phyloP scores from a whole-genome alignment of 1,284 basidiomycete species.

The Tilletia horrida region DNA sequence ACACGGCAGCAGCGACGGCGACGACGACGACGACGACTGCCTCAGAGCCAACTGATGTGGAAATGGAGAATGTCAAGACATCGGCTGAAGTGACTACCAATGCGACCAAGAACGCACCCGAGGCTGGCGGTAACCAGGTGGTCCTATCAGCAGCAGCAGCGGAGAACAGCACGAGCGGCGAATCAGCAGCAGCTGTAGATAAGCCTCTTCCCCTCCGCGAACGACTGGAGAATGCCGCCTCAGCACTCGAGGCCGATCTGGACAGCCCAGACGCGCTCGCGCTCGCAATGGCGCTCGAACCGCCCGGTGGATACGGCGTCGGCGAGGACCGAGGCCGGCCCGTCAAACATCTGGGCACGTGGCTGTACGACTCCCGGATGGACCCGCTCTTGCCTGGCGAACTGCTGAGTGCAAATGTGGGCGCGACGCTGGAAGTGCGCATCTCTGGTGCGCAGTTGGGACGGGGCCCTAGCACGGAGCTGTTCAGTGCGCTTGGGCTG shows the following conservation, averaged over 20 bases:
- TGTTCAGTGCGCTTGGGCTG: constrained; percentile 12
- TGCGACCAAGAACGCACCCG: too few relatives aligned
- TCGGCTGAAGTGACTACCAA: too few relatives aligned
- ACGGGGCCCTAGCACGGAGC: constrained; percentile 11
- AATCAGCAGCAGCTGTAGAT: too few relatives aligned
- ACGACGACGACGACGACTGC: too few relatives aligned
- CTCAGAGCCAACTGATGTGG: too few relatives aligned
- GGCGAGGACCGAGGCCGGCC: constrained; percentile 47
- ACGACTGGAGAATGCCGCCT: background rate
- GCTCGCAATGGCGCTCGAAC: constrained; percentile 13
- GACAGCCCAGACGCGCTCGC: constrained; percentile 2
- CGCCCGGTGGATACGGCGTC: constrained; percentile 25
- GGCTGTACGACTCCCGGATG: constrained; percentile 44
- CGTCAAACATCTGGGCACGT: constrained; percentile 48
- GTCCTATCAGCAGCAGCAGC: too few relatives aligned
- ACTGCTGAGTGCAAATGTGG: constrained; percentile 47
- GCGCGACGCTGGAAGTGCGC: constrained; percentile 51
- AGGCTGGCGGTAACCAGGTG: too few relatives aligned
- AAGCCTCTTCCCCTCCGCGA: background rate
- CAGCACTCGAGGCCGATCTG: background rate
- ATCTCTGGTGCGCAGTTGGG: constrained; percentile 41
- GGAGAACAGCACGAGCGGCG: too few relatives aligned
- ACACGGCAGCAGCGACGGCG: background rate
- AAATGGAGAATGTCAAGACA: too few relatives aligned
- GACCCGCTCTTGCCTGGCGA: constrained; percentile 47